Evolutionary conservation across 2,329 filamentous ascomycete genomes (phyloP).

Genomic region (Aurifilum marmelostoma): DNA sequence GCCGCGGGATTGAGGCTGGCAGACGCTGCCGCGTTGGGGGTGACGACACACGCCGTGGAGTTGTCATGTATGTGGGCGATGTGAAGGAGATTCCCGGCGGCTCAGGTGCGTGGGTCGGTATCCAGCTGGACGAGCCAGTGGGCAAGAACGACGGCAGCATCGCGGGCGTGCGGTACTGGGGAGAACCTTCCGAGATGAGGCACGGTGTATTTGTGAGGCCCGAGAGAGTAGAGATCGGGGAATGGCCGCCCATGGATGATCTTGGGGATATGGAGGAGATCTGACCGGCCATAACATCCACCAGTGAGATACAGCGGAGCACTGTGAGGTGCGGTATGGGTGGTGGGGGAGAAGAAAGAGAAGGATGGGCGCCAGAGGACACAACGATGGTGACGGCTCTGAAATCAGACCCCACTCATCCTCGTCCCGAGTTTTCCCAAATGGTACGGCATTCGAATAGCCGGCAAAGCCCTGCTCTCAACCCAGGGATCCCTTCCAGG

Average conservation of each 20-base stretch:
- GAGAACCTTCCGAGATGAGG: conserved; percentile 64
- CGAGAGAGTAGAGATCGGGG: conserved; percentile 76
- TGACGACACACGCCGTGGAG: conserved; percentile 71
- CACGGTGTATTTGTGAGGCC: conserved; percentile 79
- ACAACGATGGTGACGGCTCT: not conserved
- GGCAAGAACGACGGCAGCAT: conserved; percentile 80
- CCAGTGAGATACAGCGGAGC: not conserved
- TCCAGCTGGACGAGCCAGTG: conserved; percentile 77
- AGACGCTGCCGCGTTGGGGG: conserved; percentile 67
- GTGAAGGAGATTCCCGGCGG: conserved; percentile 74
- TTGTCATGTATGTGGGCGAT: conserved; percentile 71
- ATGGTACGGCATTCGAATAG: conserved; percentile 3
- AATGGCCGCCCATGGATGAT: conserved; percentile 72
- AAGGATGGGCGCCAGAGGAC: not conserved
- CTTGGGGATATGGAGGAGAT: conserved; percentile 80
- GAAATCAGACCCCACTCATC: not conserved
- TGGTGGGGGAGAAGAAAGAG: not conserved
- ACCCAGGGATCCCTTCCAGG: not conserved
- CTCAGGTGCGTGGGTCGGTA: conserved; percentile 70
- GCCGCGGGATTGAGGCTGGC: conserved; percentile 67
- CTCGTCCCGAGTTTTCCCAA: conserved; percentile 15
- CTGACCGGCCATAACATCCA: conserved; percentile 39
- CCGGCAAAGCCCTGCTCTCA: conserved; percentile 11
- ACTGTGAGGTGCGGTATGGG: not conserved
- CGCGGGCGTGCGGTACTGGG: conserved; percentile 70